Base-by-base conservation (phyloP, 2,329 filamentous ascomycete species). In the Aspergillus proliferans region DNA sequence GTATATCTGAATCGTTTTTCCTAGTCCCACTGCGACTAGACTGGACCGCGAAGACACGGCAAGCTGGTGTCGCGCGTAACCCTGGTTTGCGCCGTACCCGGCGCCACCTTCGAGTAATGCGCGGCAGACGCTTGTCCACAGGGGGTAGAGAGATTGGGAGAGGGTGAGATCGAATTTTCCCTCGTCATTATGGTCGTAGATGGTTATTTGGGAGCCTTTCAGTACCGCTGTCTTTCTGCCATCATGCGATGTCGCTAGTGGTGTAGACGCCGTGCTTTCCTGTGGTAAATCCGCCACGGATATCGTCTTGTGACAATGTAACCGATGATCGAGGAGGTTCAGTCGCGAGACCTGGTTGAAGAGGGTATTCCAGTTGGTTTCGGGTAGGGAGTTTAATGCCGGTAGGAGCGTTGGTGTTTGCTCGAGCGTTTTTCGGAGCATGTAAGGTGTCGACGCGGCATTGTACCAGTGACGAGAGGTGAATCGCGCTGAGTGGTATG, bases 1-100 rank as follows among this genome's bases (percentile, higher is more conserved):
- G 43, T 59, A 60, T n/a, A 60, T 50, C 30, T 60, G 58, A 30
- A 59, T 51, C 2, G 52, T 54, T 26, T 47, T 52, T 12, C 55
- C 53, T 46, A 58, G 43, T 4, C 43, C 55, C 4, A 59, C 45
- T 19, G 58, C 57, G 15, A 60, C 30, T 6, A 59, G 47, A 19
- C 49, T 28, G 6, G 55, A 51, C 12, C 38, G 26, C 6, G 46
- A 50, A 6, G 58, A 60, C 2, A 59, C 39, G 8, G 58, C 55
- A 10, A 60, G 46, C 34, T 40, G 51, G 33, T 55, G 47, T 34
- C 50, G 52, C 9, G 51, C 50, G 19, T 54, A 52, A 15, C 47
- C 52, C 19, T 53, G 48, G 26, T 52, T 53, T 1, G 48, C 30
- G 36, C 51, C 47, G 39, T 33, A 36, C n/a, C 47, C 43, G 14